Percentiles rank a stretch among this genome's conserved stretches.
Evolutionary conservation across 116 monocot genomes (phyloP).

Genomic region (Trichopus zeylanicus): DNA sequence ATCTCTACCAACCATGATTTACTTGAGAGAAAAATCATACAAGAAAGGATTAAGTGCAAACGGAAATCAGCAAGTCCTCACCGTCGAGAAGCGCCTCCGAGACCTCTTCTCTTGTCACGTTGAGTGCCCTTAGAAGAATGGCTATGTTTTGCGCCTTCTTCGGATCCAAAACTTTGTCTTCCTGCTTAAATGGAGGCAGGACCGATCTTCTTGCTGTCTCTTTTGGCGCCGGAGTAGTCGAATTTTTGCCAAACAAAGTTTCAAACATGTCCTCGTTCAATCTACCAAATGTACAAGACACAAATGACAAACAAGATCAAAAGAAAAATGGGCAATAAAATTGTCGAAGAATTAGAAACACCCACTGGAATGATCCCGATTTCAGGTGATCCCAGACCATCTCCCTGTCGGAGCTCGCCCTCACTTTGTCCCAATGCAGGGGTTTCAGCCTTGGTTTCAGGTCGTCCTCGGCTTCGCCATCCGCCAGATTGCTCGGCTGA

Average conservation of each 20-base stretch:
- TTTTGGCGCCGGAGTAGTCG: conserved; percentile 20
- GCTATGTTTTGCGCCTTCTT: conserved; percentile 98
- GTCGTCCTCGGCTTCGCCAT: conserved; percentile 21
- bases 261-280: conserved; percentile 89
- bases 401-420: conserved; percentile 67
- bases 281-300: conserved; percentile 20
- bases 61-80: conserved; percentile 22
- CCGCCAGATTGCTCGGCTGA: conserved; percentile 1
- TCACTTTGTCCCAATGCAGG: conserved; percentile 90
- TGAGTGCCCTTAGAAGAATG: conserved; percentile 75
- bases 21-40: background rate
- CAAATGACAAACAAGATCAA: background rate
- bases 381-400: conserved; percentile 97
- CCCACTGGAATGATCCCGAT: conserved; percentile 85
- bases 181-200: conserved; percentile 37
- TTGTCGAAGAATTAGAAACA: background rate
- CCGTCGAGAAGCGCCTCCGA: conserved; percentile 82
- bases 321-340: background rate
- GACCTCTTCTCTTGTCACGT: conserved; percentile 90
- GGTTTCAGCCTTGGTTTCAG: conserved; percentile 73
- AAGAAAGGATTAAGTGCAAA: no score
- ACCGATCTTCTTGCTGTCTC: conserved; percentile 21
- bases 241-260: conserved; percentile 66
- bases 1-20: background rate
- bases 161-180: conserved; percentile 75